A percentile compares a stretch with the other conserved stretches of the same genome.
Evolutionary conservation across 164 flowering plant genomes (phyloP).

Genomic region (Macadamia integrifolia): DNA sequence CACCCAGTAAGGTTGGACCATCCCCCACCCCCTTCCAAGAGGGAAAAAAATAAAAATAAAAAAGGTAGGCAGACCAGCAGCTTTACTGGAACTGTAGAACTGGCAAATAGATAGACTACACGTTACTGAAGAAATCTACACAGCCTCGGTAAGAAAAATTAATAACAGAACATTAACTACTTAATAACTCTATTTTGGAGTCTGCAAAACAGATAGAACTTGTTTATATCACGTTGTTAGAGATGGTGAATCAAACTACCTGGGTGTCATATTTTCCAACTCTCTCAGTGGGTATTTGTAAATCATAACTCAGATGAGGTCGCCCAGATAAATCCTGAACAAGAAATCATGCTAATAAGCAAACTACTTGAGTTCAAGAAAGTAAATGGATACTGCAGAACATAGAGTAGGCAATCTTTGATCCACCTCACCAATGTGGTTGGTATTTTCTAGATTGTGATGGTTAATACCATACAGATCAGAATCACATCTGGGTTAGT

Average conservation of each 20-base stretch:
- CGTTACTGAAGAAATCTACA: too few relatives aligned
- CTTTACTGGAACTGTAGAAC: too few relatives aligned
- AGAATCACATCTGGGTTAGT: too few relatives aligned
- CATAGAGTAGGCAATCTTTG: background rate
- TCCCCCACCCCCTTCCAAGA: too few relatives aligned
- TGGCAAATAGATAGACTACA: too few relatives aligned
- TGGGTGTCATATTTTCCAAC: slow-evolving; percentile 97
- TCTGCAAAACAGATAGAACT: background rate
- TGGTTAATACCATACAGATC: background rate
- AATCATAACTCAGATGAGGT: slow-evolving; percentile 79
- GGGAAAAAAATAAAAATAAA: too few relatives aligned
- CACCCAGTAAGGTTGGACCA: too few relatives aligned
- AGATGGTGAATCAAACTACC: slow-evolving; percentile 31
- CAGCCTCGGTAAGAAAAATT: too few relatives aligned
- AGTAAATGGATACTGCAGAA: background rate
- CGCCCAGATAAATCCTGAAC: slow-evolving; percentile 95
- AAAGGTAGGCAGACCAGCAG: too few relatives aligned
- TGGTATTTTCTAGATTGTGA: too few relatives aligned
- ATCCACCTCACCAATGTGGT: too few relatives aligned
- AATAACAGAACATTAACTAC: too few relatives aligned
- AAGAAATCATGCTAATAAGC: slow-evolving; percentile 2
- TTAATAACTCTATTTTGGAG: background rate
- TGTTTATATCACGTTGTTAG: background rate
- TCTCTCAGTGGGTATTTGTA: slow-evolving; percentile 79
- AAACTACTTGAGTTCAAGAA: background rate